These are phyloP conservation scores for Daedaleopsis nitida DNA, from an alignment of 768 basidiomycete species.

Conservation along the genomic window DNA sequence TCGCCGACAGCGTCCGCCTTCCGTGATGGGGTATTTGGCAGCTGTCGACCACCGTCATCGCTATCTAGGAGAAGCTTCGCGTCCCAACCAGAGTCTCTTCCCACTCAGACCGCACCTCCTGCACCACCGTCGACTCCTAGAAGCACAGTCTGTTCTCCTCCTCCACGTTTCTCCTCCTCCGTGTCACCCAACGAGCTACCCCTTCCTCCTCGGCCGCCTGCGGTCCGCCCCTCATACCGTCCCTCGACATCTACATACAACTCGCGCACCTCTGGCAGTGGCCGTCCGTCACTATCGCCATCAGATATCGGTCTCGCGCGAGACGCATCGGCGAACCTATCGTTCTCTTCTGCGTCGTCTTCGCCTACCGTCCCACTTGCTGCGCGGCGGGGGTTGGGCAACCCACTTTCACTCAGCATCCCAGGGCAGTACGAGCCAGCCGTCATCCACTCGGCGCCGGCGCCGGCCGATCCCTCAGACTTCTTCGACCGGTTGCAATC, in stretches of 20 bases:
- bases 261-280: slow-evolving; percentile 13
- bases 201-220: slow-evolving; percentile 46
- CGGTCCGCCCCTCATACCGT: slow-evolving; percentile 25
- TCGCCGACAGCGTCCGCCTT: slow-evolving; percentile 86
- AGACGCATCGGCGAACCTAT: slow-evolving; percentile 10
- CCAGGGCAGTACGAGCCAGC: slow-evolving; percentile 46
- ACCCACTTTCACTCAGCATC: slow-evolving; percentile 35
- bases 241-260: slow-evolving; percentile 24
- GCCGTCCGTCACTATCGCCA: slow-evolving; percentile 3
- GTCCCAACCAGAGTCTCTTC: slow-evolving; percentile 12
- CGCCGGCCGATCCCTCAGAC: slow-evolving; percentile 63
- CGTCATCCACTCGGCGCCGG: slow-evolving; percentile 61
- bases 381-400: slow-evolving; percentile 25
- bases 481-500: slow-evolving; percentile 78
- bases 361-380: slow-evolving; percentile 16
- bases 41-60: slow-evolving; percentile 26
- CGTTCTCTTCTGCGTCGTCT: slow-evolving; percentile 5
- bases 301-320: slow-evolving; percentile 12
- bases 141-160: slow-evolving; percentile 50
- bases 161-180: slow-evolving; percentile 64
- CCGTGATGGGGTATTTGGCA: slow-evolving; percentile 53
- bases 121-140: slow-evolving; percentile 27
- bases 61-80: slow-evolving; percentile 20
- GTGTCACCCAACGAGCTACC: slow-evolving; percentile 55
- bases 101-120: slow-evolving; percentile 13